phyloP scores from a whole-genome alignment of 371 early-diverging fungal species.

The Mortierella sp. region DNA sequence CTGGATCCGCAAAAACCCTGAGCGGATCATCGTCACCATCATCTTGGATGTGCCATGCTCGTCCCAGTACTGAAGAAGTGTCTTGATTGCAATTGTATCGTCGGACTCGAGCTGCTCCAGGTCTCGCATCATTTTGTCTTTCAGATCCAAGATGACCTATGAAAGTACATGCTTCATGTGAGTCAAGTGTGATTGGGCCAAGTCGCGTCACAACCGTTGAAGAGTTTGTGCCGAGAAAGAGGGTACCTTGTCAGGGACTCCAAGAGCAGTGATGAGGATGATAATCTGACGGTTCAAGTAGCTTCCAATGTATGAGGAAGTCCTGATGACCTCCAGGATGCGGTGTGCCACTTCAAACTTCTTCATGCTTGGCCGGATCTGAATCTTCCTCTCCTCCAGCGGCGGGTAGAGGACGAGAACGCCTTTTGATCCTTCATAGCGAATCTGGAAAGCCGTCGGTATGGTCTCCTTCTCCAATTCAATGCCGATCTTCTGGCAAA shows the following conservation, averaged over 20 bases:
- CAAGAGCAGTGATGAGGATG: slow-evolving; percentile 71
- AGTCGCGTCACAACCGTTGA: too few species aligned
- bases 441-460: slow-evolving; percentile 85
- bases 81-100: slow-evolving; percentile 58
- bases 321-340: slow-evolving; percentile 72
- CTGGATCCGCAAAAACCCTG: slow-evolving; percentile 63
- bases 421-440: slow-evolving; percentile 87
- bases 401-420: slow-evolving; percentile 56
- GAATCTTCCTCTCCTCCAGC: slow-evolving; percentile 38
- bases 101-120: slow-evolving; percentile 59
- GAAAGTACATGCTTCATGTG: neutral
- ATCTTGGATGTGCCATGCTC: slow-evolving; percentile 64
- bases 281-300: slow-evolving; percentile 83
- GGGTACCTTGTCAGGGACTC: slow-evolving; percentile 61
- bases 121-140: slow-evolving; percentile 57
- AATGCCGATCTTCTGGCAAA: slow-evolving; percentile 65
- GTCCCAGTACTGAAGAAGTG: slow-evolving; percentile 63
- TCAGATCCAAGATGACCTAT: slow-evolving; percentile 61
- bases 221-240: too few species aligned
- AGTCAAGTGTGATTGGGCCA: too few species aligned
- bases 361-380: slow-evolving; percentile 73
- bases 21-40: slow-evolving; percentile 64
- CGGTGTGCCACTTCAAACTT: slow-evolving; percentile 74
- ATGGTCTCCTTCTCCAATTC: slow-evolving; percentile 59
- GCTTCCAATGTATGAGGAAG: slow-evolving; percentile 64